Percentiles rank a stretch among this genome's conserved stretches.
Evolutionary conservation across 805 yeast genomes (phyloP).

Genomic region (Candida bentonensis): DNA sequence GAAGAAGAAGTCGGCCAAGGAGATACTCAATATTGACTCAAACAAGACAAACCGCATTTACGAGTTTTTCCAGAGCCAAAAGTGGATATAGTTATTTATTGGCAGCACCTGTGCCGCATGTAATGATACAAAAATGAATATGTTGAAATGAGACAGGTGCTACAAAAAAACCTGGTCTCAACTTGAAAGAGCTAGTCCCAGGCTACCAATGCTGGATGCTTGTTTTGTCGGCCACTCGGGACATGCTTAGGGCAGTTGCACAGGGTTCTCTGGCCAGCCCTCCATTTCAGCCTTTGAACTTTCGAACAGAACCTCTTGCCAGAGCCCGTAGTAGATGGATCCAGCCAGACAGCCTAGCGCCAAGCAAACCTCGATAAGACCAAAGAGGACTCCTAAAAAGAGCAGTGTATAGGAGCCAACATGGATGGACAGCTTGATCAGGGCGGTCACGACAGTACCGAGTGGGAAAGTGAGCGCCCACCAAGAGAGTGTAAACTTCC

Average conservation of each 20-base stretch:
- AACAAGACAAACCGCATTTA: conserved; percentile 75
- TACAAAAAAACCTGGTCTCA: no score
- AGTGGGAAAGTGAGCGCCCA: conserved; percentile 89
- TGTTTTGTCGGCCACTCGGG: no score
- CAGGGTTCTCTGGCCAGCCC: no score
- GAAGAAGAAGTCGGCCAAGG: conserved; percentile 77
- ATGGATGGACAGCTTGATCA: conserved; percentile 3
- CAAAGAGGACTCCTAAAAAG: not conserved
- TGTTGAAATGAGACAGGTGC: no score
- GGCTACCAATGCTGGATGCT: no score
- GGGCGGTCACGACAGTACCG: conserved; percentile 62
- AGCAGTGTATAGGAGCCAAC: not conserved
- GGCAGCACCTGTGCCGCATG: no score
- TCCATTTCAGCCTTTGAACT: not conserved
- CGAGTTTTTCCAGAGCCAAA: conserved; percentile 85
- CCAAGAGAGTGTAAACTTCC: conserved; percentile 37
- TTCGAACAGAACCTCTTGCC: not conserved
- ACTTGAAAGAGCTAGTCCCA: no score
- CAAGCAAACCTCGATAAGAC: not conserved
- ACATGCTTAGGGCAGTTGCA: no score
- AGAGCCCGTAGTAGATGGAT: not conserved
- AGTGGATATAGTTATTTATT: conserved; percentile 44
- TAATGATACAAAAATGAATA: no score
- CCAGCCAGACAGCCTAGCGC: not conserved
- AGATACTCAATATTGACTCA: conserved; percentile 60